phyloP scores from a whole-genome alignment of 208 protist genomes.

The Leishmania tarentolae region DNA sequence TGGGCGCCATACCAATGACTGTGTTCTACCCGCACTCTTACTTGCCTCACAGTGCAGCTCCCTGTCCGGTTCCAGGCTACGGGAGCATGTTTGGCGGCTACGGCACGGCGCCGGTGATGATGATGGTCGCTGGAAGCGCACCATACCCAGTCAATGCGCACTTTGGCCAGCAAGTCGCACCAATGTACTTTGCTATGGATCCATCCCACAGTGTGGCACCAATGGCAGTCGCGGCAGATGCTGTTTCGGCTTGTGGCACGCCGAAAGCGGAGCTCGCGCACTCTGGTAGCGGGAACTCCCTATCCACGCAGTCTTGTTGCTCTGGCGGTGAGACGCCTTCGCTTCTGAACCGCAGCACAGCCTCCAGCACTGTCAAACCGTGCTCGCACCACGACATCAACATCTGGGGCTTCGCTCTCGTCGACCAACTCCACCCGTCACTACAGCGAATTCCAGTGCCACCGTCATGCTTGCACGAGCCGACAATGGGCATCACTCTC shows the following conservation, averaged over 20 bases:
- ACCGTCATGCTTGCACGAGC: conserved; percentile 44
- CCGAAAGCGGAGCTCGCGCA: conserved; percentile 17
- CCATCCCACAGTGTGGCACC: neutral
- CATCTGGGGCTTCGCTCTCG: conserved; percentile 56
- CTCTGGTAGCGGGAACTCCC: conserved; percentile 28
- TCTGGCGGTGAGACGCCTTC: conserved; percentile 26
- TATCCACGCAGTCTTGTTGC: conserved; percentile 31
- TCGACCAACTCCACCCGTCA: conserved; percentile 46
- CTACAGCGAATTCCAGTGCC: conserved; percentile 53
- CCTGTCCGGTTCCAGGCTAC: conserved; percentile 18
- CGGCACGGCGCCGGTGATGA: conserved; percentile 12
- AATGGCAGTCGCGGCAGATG: neutral
- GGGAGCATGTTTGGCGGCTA: conserved; percentile 18
- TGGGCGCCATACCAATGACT: conserved; percentile 22
- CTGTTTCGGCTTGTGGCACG: conserved; percentile 10
- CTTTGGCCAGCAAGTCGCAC: conserved; percentile 12
- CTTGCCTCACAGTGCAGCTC: conserved; percentile 5
- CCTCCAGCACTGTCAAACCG: conserved; percentile 10
- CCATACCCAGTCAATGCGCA: conserved; percentile 15
- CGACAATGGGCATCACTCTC: conserved; percentile 36
- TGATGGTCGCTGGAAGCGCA: conserved; percentile 7
- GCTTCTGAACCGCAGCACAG: conserved; percentile 13
- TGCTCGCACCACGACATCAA: conserved; percentile 34
- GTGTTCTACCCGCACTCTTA: conserved; percentile 29
- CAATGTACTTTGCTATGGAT: conserved; percentile 33